Evolutionary conservation across 805 yeast species (phyloP), one percentile per base, ranked within the genome.

Genomic region (Starmerella apis): DNA sequence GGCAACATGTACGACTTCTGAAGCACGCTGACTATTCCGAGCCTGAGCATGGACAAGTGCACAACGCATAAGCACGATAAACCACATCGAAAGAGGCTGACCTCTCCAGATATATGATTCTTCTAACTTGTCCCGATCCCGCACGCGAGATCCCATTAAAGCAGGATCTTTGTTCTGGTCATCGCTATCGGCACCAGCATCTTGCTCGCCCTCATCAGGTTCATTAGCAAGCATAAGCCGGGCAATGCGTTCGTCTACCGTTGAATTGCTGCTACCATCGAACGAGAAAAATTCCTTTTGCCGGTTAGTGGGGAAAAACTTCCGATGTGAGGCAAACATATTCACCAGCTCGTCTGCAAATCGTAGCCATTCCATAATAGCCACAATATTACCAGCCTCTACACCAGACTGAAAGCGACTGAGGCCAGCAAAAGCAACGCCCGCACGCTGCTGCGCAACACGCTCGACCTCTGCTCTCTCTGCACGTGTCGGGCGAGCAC

Each of bases 281-380:
- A 52, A 51, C 11, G 50, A 32, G 16, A 51, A 41, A 37, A 52
- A 55, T 18, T 50, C 56, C 31, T 81, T 78, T 11, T 80, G 80
- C 50, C 81, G 75, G 59, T 86, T 94, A 44, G 79, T 74, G 1
- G 88, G 83, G 60, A 85, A 88, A 56, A 92, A 85, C 58, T 79
- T 79, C 54, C 81, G 74, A 11, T 85, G 86, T 49, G 80, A 76
- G 23, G 83, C 78, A 62, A 92, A 88, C 52, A 84, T 78, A 60
- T 87, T 94, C 37, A 90, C 78, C 46, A 92, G 71, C 56, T 83
- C 94, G 2, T 85, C 76, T 0, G 90, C 95, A 4, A 80, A 69
- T 53, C 86, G 85, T 56, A 85, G 74, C 97, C 97, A 92, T 1
- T 85, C 76, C 7, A 74, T 71, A 2, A 79, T 74, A 0, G 92